Evolutionary conservation across 495 filamentous ascomycete genomes (phyloP).

Genomic region (Sabuloglossum arenarium): DNA sequence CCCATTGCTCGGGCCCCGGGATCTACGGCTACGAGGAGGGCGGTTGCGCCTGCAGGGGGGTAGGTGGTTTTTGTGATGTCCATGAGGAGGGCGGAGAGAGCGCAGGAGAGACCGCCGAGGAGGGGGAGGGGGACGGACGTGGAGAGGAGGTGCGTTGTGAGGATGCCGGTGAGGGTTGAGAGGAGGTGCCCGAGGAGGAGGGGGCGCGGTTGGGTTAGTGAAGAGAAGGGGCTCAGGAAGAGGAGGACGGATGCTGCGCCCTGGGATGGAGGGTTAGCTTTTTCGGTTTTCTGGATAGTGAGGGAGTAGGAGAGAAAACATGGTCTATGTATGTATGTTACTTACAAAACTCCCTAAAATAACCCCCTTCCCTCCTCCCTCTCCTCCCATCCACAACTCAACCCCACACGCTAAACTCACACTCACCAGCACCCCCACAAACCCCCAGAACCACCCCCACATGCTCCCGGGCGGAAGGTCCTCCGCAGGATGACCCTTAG

Average conservation of each 20-base stretch:
- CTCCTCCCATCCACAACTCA: too few species aligned
- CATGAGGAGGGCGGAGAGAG: slow-evolving; percentile 50
- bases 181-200: slow-evolving; percentile 11
- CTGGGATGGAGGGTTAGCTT: not conserved
- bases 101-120: slow-evolving; percentile 48
- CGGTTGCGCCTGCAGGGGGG: slow-evolving; percentile 77
- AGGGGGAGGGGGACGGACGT: slow-evolving; percentile 17
- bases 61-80: slow-evolving; percentile 58
- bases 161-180: slow-evolving; percentile 28
- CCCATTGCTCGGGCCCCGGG: slow-evolving; percentile 33
- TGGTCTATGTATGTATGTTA: too few species aligned
- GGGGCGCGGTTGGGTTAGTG: not conserved
- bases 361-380: too few species aligned
- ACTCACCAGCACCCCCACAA: too few species aligned
- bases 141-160: slow-evolving; percentile 35
- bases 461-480: not conserved
- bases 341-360: too few species aligned
- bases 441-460: too few species aligned
- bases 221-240: not conserved
- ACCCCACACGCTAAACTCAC: too few species aligned
- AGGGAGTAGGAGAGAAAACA: too few species aligned
- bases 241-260: not conserved
- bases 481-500: not conserved
- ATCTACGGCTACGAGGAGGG: slow-evolving; percentile 52
- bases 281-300: too few species aligned